Conservation (phyloP, 106 monocot genomes). For the Dendrobium officinale region DNA sequence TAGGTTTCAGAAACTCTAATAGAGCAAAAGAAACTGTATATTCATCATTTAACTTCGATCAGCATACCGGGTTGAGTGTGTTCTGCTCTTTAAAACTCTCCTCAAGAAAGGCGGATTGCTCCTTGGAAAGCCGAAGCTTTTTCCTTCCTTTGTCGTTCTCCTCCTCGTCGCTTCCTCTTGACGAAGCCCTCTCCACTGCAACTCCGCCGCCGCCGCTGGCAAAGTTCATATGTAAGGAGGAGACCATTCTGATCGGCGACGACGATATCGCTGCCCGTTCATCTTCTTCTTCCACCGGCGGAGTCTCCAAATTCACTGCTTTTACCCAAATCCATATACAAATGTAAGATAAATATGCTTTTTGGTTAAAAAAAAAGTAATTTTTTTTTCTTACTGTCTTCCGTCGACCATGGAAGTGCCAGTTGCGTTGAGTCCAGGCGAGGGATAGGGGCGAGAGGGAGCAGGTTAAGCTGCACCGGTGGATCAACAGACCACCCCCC, state of each 20-base stretch:
- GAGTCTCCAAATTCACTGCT: neutral
- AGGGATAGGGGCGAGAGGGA: conserved; percentile 1
- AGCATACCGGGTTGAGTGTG: conserved; percentile 68
- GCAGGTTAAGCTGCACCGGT: conserved; percentile 8
- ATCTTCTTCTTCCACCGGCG: conserved; percentile 4
- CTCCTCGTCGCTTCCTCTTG: conserved; percentile 18
- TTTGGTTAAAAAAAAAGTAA: neutral
- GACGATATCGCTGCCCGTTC: conserved; percentile 2
- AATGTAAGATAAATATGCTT: neutral
- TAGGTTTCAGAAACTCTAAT: neutral
- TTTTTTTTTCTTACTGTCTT: neutral
- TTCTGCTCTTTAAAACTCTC: conserved; percentile 27
- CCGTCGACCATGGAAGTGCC: conserved; percentile 2
- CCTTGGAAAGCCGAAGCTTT: conserved; percentile 81
- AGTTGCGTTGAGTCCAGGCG: neutral
- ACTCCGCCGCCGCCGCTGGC: conserved; percentile 3
- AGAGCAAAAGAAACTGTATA: neutral
- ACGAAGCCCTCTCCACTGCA: neutral
- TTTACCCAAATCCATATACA: neutral
- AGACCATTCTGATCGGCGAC: conserved; percentile 6
- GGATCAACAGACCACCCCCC: neutral
- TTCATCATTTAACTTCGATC: neutral
- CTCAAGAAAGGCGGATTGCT: conserved; percentile 69
- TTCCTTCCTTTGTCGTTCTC: conserved; percentile 37
- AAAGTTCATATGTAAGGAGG: conserved; percentile 17